A percentile compares a stretch with the other conserved stretches of the same genome.
Conservation (phyloP, 495 filamentous ascomycete species). For the Tuber borchii region DNA sequence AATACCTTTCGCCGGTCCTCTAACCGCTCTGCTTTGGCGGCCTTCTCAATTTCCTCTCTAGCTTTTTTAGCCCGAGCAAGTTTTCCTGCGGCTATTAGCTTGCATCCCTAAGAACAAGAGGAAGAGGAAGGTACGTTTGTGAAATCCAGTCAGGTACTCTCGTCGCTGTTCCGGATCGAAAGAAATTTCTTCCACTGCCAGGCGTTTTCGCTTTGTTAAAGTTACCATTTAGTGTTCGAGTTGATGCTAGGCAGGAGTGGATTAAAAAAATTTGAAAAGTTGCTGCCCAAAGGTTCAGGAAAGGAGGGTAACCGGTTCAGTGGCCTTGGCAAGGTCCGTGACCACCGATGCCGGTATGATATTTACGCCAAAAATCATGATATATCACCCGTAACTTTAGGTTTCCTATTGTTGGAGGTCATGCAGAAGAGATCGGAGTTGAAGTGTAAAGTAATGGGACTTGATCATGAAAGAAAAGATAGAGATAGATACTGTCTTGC, state of each 20-base stretch:
- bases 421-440: no score
- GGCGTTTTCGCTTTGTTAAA: not conserved
- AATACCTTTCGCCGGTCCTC: not conserved
- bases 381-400: not conserved
- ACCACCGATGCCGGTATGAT: accelerated
- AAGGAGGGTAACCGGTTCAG: not conserved
- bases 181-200: slow-evolving; percentile 53
- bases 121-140: slow-evolving; percentile 60
- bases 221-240: not conserved
- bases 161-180: slow-evolving; percentile 70
- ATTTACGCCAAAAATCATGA: not conserved
- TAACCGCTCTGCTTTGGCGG: not conserved
- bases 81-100: not conserved
- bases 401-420: not conserved
- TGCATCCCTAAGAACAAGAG: not conserved
- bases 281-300: not conserved
- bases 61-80: not conserved
- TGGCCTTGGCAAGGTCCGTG: not conserved
- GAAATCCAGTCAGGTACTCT: slow-evolving; percentile 88
- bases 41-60: not conserved
- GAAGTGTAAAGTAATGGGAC: no score
- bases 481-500: no score
- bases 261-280: not conserved
- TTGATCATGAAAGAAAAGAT: no score
- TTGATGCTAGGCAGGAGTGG: not conserved